Base-by-base conservation (phyloP, 345 rosid species). In the Camelina laxa region DNA sequence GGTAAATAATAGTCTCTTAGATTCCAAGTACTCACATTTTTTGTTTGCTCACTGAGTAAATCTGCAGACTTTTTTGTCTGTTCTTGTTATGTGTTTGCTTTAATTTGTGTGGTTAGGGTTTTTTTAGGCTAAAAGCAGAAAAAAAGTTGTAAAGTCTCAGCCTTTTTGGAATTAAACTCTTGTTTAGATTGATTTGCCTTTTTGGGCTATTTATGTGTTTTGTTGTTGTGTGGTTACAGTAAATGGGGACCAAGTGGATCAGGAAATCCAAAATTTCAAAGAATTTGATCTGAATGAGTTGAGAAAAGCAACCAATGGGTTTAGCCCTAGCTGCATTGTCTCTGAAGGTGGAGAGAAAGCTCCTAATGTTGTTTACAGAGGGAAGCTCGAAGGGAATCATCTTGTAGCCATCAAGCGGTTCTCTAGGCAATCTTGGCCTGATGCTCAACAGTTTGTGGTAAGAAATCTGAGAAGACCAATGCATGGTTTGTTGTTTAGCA, bases 281-380 rank as follows among this genome's bases (percentile, higher is more conserved):
- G 93, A 91, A 81, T 91, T 85, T 77, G 81, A 75, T 22, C 84
- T 94, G 0, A 80, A 74, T 1, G 97, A 94, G 82, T 86, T 94
- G 41, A 82, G 90, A 35, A 84, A 88, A 0, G 97, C 98, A 44
- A 86, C 97, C 10, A 91, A 87, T 48, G 96, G 96, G 17, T 94
- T 94, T 79, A 85, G 84, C 67, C 80, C 82, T 53, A 91, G 84
- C 55, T 83, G 84, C 49, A 88, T 94, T 61, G 93, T 94, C 33
- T 94, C 98, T 1, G 97, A 94, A 87, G 87, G 97, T 69, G 97
- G 98, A 39, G 98, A 94, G 70, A 94, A 91, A 72, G 97, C 96
- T 67, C 97, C 98, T 65, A 94, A 91, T 81, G 92, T 86, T 4
- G 97, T 94, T 33, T 94, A 91, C 79, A 82, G 83, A 75, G 98